Evolutionary conservation across 2,329 filamentous ascomycete species (phyloP).

Genomic region (Aspergillus sp.): DNA sequence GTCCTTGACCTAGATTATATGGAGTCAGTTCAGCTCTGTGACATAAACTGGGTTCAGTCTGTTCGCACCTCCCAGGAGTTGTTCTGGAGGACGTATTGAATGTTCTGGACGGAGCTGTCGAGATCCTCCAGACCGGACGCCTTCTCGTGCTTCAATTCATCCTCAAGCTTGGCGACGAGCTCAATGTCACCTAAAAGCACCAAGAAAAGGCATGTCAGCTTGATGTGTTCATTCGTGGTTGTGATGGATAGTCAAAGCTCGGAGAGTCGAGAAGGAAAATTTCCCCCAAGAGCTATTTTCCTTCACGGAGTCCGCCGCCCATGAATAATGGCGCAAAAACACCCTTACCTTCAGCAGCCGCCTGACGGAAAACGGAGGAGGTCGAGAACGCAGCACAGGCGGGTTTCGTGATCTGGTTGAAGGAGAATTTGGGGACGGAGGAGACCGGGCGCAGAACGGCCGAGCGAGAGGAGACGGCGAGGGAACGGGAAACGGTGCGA

Average conservation of each 20-base stretch:
- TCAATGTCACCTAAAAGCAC: conserved; percentile 64
- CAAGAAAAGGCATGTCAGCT: conserved; percentile 3
- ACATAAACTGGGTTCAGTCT: neutral
- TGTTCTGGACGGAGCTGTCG: conserved; percentile 79
- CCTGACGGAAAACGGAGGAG: conserved; percentile 39
- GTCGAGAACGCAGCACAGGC: conserved; percentile 50
- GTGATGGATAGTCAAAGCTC: too few relatives aligned
- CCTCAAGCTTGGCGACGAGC: conserved; percentile 80
- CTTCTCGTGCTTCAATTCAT: conserved; percentile 80
- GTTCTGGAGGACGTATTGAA: conserved; percentile 86
- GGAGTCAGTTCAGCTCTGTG: neutral
- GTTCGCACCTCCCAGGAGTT: conserved; percentile 70
- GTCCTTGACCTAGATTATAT: conserved; percentile 61
- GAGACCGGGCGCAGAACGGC: conserved; percentile 50
- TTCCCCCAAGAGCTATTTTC: neutral
- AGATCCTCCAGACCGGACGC: conserved; percentile 73
- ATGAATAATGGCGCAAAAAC: neutral
- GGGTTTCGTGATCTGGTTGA: conserved; percentile 44
- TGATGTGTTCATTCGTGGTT: neutral
- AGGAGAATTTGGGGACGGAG: conserved; percentile 50
- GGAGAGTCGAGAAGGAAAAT: neutral
- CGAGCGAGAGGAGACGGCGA: conserved; percentile 49
- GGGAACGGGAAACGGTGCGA: conserved; percentile 58
- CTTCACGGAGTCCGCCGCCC: neutral
- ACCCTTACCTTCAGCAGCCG: conserved; percentile 47